phyloP scores from a whole-genome alignment of 2,329 filamentous ascomycete genomes.

The Colletotrichum theobromicola region DNA sequence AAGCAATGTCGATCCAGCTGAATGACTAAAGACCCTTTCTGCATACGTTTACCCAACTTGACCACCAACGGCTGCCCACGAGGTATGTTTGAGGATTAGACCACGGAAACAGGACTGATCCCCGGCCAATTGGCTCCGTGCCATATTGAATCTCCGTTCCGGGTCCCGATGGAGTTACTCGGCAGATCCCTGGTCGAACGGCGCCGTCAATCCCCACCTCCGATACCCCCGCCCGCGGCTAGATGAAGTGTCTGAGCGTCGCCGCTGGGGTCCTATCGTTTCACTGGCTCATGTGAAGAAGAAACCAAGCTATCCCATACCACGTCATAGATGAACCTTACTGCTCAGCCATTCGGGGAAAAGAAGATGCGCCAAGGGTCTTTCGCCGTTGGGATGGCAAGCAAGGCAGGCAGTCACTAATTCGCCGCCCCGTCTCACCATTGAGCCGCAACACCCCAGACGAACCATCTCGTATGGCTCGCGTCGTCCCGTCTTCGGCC shows the following conservation, averaged over 20 bases:
- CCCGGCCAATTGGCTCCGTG: neutral
- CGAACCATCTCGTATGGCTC: neutral
- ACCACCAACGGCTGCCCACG: neutral
- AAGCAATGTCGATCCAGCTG: too few species aligned
- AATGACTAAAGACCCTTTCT: too few species aligned
- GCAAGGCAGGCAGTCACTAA: neutral
- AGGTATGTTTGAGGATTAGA: neutral
- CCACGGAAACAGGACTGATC: neutral
- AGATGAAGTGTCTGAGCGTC: neutral
- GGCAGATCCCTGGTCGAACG: neutral
- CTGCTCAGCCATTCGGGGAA: neutral
- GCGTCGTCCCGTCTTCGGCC: slow-evolving; percentile 5
- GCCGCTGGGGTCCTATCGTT: neutral
- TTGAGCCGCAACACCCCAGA: neutral
- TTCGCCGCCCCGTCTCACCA: slow-evolving; percentile 5
- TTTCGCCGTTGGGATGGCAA: neutral
- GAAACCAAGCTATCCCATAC: neutral
- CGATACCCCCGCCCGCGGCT: neutral
- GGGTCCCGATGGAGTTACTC: neutral
- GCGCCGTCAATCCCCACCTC: neutral
- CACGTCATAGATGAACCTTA: slow-evolving; percentile 1
- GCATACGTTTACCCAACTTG: neutral
- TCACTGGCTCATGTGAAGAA: neutral
- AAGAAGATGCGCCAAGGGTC: neutral
- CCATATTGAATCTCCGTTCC: neutral